Percentiles rank a stretch among this genome's conserved stretches.
Conservation (phyloP, 208 protist species). For the Leishmania lainsoni region DNA sequence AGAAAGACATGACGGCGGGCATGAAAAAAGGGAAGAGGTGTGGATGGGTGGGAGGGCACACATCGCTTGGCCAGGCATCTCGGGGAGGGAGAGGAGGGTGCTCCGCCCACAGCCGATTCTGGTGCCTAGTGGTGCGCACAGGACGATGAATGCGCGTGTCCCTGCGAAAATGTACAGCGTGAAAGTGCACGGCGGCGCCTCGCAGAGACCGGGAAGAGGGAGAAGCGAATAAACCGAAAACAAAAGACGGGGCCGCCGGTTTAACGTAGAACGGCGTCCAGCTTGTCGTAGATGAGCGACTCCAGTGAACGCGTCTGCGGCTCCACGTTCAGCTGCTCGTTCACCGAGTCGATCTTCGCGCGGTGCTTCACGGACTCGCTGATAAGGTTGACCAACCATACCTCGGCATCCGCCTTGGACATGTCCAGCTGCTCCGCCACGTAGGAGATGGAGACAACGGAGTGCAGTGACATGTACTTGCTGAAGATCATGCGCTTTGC, state of each 20-base stretch:
- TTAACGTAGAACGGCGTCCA: constrained; percentile 54
- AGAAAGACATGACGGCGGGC: background rate
- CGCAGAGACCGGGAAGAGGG: background rate
- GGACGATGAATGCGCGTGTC: background rate
- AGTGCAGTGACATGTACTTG: constrained; percentile 85
- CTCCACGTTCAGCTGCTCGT: constrained; percentile 84
- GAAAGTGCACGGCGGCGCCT: background rate
- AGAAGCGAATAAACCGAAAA: background rate
- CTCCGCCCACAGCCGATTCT: background rate
- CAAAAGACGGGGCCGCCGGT: background rate
- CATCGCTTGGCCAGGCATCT: background rate
- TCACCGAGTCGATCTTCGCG: constrained; percentile 91
- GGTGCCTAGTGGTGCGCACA: background rate
- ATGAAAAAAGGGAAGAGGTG: background rate
- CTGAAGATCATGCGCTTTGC: constrained; percentile 87
- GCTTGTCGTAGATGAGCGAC: constrained; percentile 72
- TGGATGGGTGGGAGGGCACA: background rate
- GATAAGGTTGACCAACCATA: constrained; percentile 92
- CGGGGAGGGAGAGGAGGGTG: background rate
- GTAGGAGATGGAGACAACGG: constrained; percentile 84
- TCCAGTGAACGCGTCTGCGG: constrained; percentile 77
- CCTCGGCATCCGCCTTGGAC: constrained; percentile 75
- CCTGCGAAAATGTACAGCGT: background rate
- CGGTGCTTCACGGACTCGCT: constrained; percentile 87
- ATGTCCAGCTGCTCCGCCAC: constrained; percentile 82